Evolutionary conservation across 352 stramenopile genomes (phyloP).

Genomic region (Phytophthora quininea): DNA sequence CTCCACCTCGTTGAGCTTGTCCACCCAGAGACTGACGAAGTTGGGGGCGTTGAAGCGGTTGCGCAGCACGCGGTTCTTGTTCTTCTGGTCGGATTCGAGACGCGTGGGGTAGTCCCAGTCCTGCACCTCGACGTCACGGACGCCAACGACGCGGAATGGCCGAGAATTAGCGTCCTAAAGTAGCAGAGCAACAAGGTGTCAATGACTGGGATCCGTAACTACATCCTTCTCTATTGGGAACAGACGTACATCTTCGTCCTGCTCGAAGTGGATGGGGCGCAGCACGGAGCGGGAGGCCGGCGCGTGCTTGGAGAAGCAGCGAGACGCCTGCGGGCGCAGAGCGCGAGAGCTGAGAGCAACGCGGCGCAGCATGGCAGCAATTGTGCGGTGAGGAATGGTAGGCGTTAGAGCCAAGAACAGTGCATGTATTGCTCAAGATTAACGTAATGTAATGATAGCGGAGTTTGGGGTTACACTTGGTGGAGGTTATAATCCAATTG

Average conservation of each 20-base stretch:
- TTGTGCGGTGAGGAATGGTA: conserved; percentile 21
- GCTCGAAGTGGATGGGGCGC: conserved; percentile 76
- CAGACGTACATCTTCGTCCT: conserved; percentile 60
- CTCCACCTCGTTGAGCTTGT: conserved; percentile 73
- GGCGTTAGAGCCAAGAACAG: background rate
- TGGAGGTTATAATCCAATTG: background rate
- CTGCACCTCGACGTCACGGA: conserved; percentile 79
- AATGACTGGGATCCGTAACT: conserved; percentile 7
- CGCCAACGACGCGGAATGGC: conserved; percentile 81
- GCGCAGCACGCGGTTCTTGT: conserved; percentile 60
- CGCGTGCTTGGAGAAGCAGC: conserved; percentile 32
- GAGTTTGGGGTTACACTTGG: too few species aligned
- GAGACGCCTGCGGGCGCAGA: conserved; percentile 16
- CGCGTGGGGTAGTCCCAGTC: conserved; percentile 82
- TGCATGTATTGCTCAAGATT: background rate
- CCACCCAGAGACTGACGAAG: conserved; percentile 87
- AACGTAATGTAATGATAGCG: background rate
- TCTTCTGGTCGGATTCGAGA: conserved; percentile 68
- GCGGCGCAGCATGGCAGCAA: conserved; percentile 24
- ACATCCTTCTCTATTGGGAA: background rate
- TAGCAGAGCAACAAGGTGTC: background rate
- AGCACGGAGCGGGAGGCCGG: conserved; percentile 21
- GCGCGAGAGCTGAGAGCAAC: conserved; percentile 16
- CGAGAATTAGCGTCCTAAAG: conserved; percentile 42
- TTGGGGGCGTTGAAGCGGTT: conserved; percentile 83